Conservation (phyloP, 768 basidiomycete species). For the Boletus pseudopeckii region DNA sequence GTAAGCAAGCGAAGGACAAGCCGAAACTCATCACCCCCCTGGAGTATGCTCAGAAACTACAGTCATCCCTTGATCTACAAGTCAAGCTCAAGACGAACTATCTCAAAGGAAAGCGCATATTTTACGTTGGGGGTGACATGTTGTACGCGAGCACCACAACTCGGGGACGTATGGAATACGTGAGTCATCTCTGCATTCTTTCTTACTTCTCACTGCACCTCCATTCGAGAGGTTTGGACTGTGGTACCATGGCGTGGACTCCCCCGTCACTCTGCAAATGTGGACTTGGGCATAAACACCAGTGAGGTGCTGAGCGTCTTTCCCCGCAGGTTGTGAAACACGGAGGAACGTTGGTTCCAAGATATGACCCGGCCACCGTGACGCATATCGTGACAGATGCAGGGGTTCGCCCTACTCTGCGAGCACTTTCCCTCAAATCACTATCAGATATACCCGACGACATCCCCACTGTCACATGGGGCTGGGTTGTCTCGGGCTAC, state of each 20-base stretch:
- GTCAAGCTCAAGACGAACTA: conserved; percentile 29
- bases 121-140: conserved; percentile 60
- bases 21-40: conserved; percentile 42
- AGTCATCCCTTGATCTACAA: conserved; percentile 28
- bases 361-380: conserved; percentile 51
- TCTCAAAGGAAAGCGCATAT: conserved; percentile 53
- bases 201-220: background rate
- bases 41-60: conserved; percentile 52
- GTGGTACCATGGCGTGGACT: no score
- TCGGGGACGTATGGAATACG: conserved; percentile 56
- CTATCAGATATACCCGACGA: conserved; percentile 58
- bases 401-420: conserved; percentile 25
- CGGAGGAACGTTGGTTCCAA: conserved; percentile 60
- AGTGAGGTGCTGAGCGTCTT: conserved; percentile 1
- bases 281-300: background rate
- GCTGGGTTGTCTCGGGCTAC: conserved; percentile 51
- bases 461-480: conserved; percentile 64
- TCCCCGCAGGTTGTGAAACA: conserved; percentile 52
- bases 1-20: conserved; percentile 40
- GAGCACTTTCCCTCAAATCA: conserved; percentile 45
- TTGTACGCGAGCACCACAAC: conserved; percentile 48
- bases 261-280: background rate
- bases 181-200: conserved; percentile 34
- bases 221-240: background rate
- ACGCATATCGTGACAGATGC: conserved; percentile 68